Conservation (phyloP, 345 rosid species). For the Limnanthes douglasii region DNA sequence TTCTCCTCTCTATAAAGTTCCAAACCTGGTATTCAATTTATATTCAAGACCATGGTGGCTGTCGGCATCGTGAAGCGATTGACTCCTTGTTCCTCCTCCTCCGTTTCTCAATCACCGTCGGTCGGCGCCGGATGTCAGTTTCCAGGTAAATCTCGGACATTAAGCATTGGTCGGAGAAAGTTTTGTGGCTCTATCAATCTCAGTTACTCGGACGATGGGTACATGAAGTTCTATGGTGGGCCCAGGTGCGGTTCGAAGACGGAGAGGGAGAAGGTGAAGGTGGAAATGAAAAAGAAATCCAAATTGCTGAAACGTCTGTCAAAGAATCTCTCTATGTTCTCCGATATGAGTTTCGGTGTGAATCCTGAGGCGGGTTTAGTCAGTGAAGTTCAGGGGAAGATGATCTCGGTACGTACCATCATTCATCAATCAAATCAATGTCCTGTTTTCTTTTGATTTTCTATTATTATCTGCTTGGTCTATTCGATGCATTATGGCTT, state of each 20-base stretch:
- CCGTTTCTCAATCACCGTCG: slow-evolving; percentile 3
- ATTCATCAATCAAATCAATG: not conserved
- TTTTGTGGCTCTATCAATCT: slow-evolving; percentile 6
- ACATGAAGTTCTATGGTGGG: slow-evolving; percentile 18
- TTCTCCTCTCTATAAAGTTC: too few relatives aligned
- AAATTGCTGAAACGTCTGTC: slow-evolving; percentile 28
- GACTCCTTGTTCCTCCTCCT: slow-evolving; percentile 8
- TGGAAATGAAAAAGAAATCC: slow-evolving; percentile 26
- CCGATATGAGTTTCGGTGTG: slow-evolving; percentile 19
- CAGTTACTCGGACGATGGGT: slow-evolving; percentile 26
- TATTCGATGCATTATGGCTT: too few relatives aligned
- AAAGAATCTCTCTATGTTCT: slow-evolving; percentile 24
- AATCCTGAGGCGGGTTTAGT: slow-evolving; percentile 16
- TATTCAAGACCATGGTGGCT: slow-evolving; percentile 14
- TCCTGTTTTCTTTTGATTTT: not conserved
- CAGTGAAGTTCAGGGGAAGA: slow-evolving; percentile 21
- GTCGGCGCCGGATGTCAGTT: slow-evolving; percentile 3
- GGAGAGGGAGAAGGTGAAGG: slow-evolving; percentile 19
- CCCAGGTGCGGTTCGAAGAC: slow-evolving; percentile 6
- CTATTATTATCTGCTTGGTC: too few relatives aligned
- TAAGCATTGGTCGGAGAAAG: slow-evolving; percentile 1
- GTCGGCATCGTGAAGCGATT: slow-evolving; percentile 18
- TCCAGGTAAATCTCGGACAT: slow-evolving; percentile 4
- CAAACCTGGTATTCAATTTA: too few relatives aligned
- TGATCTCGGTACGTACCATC: slow-evolving; percentile 25